phyloP scores from a whole-genome alignment of 371 early-diverging fungal species.

The Zychaea mexicana region DNA sequence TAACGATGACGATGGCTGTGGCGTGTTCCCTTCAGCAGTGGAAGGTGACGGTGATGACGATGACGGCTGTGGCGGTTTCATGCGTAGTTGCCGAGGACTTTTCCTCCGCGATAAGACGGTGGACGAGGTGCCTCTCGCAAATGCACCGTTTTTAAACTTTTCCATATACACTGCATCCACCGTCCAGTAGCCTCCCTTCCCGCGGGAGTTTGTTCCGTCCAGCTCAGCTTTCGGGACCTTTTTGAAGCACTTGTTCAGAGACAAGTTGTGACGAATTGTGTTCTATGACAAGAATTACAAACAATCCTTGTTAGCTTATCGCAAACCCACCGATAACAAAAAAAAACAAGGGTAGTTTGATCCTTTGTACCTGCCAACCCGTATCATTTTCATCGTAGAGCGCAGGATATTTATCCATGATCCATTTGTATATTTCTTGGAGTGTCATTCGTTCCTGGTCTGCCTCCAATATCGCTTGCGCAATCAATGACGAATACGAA shows the following conservation, averaged over 20 bases:
- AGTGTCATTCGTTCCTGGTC: slow-evolving; percentile 64
- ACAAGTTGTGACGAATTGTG: slow-evolving; percentile 80
- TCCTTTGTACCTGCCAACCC: slow-evolving; percentile 66
- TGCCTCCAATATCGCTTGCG: slow-evolving; percentile 68
- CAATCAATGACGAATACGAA: slow-evolving; percentile 76
- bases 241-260: slow-evolving; percentile 71
- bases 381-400: slow-evolving; percentile 67
- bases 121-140: slow-evolving; percentile 17
- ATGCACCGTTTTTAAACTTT: slow-evolving; percentile 25
- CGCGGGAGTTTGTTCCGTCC: slow-evolving; percentile 49
- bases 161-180: slow-evolving; percentile 34
- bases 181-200: slow-evolving; percentile 61
- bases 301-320: too few relatives aligned
- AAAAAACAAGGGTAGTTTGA: neutral
- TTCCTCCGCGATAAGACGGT: slow-evolving; percentile 3
- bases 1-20: neutral
- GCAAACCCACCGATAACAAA: too few relatives aligned
- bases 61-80: neutral
- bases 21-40: neutral
- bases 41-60: neutral
- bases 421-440: slow-evolving; percentile 76
- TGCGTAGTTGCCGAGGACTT: slow-evolving; percentile 8
- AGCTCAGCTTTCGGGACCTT: slow-evolving; percentile 60
- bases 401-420: slow-evolving; percentile 68
- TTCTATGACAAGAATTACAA: slow-evolving; percentile 56